Evolutionary conservation across 495 filamentous ascomycete species (phyloP).

Genomic region (Trichoderma reesei): DNA sequence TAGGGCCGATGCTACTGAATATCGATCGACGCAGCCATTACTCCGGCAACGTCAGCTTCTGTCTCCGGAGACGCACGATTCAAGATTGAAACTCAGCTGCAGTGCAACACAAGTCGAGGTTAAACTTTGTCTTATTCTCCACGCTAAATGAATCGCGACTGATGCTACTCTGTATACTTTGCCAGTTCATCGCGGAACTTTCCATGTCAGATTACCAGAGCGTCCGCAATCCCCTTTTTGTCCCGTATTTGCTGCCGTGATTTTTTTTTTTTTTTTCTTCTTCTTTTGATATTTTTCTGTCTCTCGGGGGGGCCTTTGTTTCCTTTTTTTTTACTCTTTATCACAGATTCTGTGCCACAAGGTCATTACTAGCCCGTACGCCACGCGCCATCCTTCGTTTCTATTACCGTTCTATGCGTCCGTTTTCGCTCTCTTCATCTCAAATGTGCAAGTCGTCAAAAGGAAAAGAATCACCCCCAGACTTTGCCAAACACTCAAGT

Average conservation of each 20-base stretch:
- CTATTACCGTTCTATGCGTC: not conserved
- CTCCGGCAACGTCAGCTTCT: too few relatives aligned
- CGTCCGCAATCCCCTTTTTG: not conserved
- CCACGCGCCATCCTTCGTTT: not conserved
- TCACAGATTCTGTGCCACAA: not conserved
- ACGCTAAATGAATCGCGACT: not conserved
- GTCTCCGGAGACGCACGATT: not conserved
- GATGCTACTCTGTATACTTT: constrained; percentile 1
- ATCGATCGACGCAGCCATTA: too few relatives aligned
- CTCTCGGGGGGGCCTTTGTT: too few relatives aligned
- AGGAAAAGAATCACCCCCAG: not conserved
- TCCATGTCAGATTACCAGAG: not conserved
- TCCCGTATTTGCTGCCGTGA: not conserved
- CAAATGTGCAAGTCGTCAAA: not conserved
- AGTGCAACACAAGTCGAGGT: not conserved
- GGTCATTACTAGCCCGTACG: constrained; percentile 3
- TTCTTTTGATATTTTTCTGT: too few relatives aligned
- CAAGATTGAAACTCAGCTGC: too few relatives aligned
- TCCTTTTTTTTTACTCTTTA: not conserved
- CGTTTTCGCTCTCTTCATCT: not conserved
- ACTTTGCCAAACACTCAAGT: not conserved
- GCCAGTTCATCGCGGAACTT: not conserved
- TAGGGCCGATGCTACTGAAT: too few relatives aligned
- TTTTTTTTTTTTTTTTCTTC: too few relatives aligned
- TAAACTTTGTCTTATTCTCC: not conserved